Base-by-base conservation (phyloP, 371 early-diverging fungal species). In the Fennellomyces sp. region DNA sequence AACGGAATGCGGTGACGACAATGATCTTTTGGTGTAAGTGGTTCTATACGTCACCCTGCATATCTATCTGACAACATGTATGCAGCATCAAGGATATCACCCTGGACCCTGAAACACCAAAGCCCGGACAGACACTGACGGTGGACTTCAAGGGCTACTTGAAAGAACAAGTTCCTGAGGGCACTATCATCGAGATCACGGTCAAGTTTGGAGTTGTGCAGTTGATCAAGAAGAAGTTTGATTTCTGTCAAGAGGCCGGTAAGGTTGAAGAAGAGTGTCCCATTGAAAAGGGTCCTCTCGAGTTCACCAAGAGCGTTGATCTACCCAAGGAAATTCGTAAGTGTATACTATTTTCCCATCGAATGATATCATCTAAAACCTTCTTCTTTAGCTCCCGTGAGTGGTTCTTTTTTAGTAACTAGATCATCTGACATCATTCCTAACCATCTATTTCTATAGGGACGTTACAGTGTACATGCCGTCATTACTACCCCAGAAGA, bases 231-330 rank as follows among this genome's bases (percentile, higher is more conserved):
- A 69, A 80, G 60, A 58, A 35, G 31, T 63, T 76, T 51, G 81
- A 89, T 69, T 76, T 86, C 60, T 81, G 86, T 53, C 74, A 84
- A 11, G 73, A 86, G 45, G 36, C 56, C 19, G 63, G 72, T 1
- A 65, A 85, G 45, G 62, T 85, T 15, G 75, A 80, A 62, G 83
- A 80, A 62, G 56, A 69, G 5, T 88, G 88, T 56, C 88, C 88
- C 28, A 61, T 88, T 42, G 60, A 66, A 2, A 42, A 70, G 12
- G 88, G 88, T 7, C 70, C 75, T 0, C 68, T 83, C 7, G 31
- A 30, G 2, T 58, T 86, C 15, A 39, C 71, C 5, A 77, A 80
- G 52, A 52, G 64, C 0, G 77, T 88, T 26, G 76, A 72, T 27
- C 70, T 88, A 21, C 88, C 88, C 48, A 83, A 79, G 35, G 72